Conservation (phyloP, 768 basidiomycete genomes). For the Tricholoma flavovirens region DNA sequence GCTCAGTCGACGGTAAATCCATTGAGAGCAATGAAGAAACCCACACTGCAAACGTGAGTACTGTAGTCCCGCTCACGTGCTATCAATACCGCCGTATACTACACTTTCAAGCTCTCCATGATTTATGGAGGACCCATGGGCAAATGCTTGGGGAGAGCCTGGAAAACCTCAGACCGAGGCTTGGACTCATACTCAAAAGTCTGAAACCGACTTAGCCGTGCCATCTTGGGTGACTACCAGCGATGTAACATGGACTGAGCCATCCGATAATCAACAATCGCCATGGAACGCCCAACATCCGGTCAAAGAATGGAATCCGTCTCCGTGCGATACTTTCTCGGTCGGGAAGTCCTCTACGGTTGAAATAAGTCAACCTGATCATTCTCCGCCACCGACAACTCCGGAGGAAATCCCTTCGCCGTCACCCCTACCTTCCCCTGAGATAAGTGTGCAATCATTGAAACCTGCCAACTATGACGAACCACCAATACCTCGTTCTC, state of each 20-base stretch:
- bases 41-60: too few relatives aligned
- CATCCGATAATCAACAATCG: slow-evolving; percentile 31
- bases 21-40: slow-evolving; percentile 24
- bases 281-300: slow-evolving; percentile 36
- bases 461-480: neutral
- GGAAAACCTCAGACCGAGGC: slow-evolving; percentile 19
- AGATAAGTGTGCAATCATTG: neutral
- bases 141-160: slow-evolving; percentile 61
- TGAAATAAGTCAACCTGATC: slow-evolving; percentile 5
- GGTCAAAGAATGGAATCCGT: slow-evolving; percentile 27
- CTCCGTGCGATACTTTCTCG: slow-evolving; percentile 37
- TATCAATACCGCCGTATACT: too few relatives aligned
- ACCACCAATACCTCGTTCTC: slow-evolving; percentile 2
- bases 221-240: slow-evolving; percentile 53
- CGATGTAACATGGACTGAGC: slow-evolving; percentile 42
- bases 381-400: slow-evolving; percentile 7
- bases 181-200: slow-evolving; percentile 21
- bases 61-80: too few relatives aligned
- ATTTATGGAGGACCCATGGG: slow-evolving; percentile 73
- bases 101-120: neutral
- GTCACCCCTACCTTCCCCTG: neutral
- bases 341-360: slow-evolving; percentile 23
- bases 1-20: slow-evolving; percentile 30
- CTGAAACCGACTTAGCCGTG: slow-evolving; percentile 50
- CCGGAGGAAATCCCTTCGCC: slow-evolving; percentile 9